Evolutionary conservation across 192 early-diverging fungal species (phyloP).

Genomic region (Coemansia sp.): DNA sequence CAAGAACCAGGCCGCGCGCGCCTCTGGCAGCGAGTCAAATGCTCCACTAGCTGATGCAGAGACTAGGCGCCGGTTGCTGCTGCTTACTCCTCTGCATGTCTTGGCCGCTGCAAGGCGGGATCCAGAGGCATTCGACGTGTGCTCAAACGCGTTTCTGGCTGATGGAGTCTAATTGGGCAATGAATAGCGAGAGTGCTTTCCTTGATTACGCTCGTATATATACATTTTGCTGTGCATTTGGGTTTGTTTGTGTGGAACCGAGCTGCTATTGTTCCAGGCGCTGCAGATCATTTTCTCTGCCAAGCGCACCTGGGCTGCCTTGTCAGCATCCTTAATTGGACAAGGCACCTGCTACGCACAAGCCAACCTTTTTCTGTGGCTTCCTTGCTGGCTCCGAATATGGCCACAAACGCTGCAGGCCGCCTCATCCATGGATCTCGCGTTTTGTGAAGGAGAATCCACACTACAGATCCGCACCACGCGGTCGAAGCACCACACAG

Average conservation of each 20-base stretch:
- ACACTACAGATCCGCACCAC: not conserved
- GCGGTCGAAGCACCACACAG: not conserved
- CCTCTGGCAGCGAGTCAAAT: not conserved
- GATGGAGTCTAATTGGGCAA: slow-evolving; percentile 1
- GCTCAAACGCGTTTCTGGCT: slow-evolving; percentile 40
- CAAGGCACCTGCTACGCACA: slow-evolving; percentile 1
- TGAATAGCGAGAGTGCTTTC: not conserved
- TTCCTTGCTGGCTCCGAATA: slow-evolving; percentile 2
- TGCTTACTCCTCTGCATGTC: slow-evolving; percentile 48
- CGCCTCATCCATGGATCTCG: slow-evolving; percentile 2
- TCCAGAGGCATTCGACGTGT: slow-evolving; percentile 41
- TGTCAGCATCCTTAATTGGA: not conserved
- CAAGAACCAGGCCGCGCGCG: slow-evolving; percentile 16
- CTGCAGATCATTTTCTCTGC: slow-evolving; percentile 14
- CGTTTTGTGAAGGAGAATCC: not conserved
- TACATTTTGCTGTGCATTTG: not conserved
- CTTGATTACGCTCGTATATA: not conserved
- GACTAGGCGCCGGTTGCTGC: slow-evolving; percentile 14
- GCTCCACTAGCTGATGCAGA: not conserved
- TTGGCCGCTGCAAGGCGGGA: slow-evolving; percentile 35
- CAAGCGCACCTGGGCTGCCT: slow-evolving; percentile 4
- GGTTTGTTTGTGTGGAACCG: not conserved
- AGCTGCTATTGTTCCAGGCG: not conserved
- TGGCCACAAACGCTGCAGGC: slow-evolving; percentile 2
- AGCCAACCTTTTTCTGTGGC: not conserved